Conservation (phyloP, 2,329 filamentous ascomycete genomes). For the Hymenoscyphus occultus region DNA sequence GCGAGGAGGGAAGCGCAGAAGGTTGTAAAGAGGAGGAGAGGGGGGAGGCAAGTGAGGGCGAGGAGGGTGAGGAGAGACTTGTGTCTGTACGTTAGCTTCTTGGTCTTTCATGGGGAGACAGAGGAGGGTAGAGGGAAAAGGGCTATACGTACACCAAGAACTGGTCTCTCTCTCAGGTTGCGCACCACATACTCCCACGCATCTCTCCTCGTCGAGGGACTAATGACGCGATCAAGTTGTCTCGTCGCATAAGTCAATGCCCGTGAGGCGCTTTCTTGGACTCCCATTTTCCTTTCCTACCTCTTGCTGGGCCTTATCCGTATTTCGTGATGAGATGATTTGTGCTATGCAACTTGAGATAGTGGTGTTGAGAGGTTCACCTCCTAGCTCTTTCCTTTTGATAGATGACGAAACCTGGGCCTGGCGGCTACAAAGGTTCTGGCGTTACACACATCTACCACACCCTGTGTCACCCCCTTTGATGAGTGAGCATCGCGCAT, state of each 20-base stretch:
- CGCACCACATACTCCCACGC: constrained; percentile 45
- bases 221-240: constrained; percentile 44
- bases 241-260: not conserved
- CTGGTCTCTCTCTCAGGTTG: constrained; percentile 54
- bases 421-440: too few relatives aligned
- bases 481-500: not conserved
- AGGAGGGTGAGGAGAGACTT: not conserved
- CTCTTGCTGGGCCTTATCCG: not conserved
- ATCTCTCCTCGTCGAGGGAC: constrained; percentile 57
- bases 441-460: too few relatives aligned
- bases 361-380: not conserved
- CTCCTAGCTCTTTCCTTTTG: not conserved
- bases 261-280: not conserved
- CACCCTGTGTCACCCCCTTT: not conserved
- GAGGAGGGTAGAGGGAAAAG: not conserved
- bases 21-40: constrained; percentile 64
- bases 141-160: constrained; percentile 59
- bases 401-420: not conserved
- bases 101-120: not conserved
- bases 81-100: too few relatives aligned
- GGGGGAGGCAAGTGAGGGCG: constrained; percentile 41
- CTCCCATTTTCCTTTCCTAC: constrained; percentile 1
- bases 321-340: not conserved
- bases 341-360: too few relatives aligned
- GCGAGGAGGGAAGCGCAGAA: constrained; percentile 62